phyloP scores from a whole-genome alignment of 2,329 filamentous ascomycete genomes.

The Plenodomus tracheiphilus region DNA sequence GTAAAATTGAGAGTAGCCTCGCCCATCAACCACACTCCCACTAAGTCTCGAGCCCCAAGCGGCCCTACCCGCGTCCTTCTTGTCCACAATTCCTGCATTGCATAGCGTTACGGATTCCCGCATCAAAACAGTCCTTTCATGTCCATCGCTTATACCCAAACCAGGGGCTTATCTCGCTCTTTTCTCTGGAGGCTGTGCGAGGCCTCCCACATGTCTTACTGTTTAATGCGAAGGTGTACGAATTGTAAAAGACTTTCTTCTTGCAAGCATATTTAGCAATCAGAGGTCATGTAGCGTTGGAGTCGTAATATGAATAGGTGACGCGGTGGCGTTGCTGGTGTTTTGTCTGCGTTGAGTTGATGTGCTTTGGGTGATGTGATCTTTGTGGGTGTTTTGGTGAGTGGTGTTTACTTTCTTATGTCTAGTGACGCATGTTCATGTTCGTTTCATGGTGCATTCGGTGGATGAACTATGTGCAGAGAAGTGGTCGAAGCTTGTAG shows the following conservation, averaged over 20 bases:
- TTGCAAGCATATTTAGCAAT: background rate
- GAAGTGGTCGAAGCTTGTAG: no score
- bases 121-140: background rate
- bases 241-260: background rate
- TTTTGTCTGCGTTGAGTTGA: no score
- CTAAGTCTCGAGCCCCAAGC: no score
- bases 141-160: background rate
- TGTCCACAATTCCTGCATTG: background rate
- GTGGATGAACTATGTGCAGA: no score
- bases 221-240: background rate
- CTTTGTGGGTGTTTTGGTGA: no score
- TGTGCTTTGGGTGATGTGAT: no score
- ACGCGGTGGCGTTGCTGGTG: background rate
- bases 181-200: background rate
- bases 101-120: background rate
- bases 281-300: background rate
- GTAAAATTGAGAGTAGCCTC: slow-evolving; percentile 15
- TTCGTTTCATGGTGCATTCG: no score
- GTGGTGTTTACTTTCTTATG: no score
- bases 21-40: no score
- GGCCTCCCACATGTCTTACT: background rate
- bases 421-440: no score
- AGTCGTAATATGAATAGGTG: background rate
- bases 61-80: background rate
- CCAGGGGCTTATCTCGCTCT: background rate